Conservation (phyloP, 2,329 filamentous ascomycete species). For the Neofusicoccum ribis region DNA sequence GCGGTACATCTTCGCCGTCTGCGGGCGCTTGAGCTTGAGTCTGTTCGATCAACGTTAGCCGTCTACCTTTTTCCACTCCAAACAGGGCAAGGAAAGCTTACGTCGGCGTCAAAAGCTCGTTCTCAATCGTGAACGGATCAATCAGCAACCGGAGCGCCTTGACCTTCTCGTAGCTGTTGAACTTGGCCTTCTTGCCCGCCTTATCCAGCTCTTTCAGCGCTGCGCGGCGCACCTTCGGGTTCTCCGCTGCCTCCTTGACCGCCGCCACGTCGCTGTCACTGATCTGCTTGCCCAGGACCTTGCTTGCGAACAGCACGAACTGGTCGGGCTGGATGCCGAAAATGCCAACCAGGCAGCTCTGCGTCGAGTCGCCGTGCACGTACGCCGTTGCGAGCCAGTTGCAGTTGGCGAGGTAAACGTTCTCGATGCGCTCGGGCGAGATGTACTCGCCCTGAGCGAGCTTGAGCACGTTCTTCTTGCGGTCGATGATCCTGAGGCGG, state of each 20-base stretch:
- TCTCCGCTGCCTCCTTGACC: constrained; percentile 65
- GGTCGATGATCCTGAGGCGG: constrained; percentile 90
- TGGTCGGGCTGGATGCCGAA: constrained; percentile 84
- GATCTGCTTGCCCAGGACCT: constrained; percentile 70
- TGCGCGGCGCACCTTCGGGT: constrained; percentile 71
- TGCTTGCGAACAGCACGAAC: constrained; percentile 79
- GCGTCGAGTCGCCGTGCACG: constrained; percentile 84
- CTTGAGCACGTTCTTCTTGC: constrained; percentile 99
- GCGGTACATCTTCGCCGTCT: constrained; percentile 63
- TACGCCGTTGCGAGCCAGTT: constrained; percentile 78
- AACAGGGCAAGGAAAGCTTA: constrained; percentile 53
- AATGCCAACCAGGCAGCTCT: constrained; percentile 80
- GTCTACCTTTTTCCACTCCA: background rate
- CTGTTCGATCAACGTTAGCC: constrained; percentile 41
- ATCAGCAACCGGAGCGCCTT: constrained; percentile 71
- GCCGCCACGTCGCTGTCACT: constrained; percentile 64
- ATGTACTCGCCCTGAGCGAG: constrained; percentile 97
- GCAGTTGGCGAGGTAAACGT: constrained; percentile 82
- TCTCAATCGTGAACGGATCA: constrained; percentile 91
- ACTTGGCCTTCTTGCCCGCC: constrained; percentile 79
- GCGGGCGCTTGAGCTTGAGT: constrained; percentile 70
- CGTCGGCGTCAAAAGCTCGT: constrained; percentile 86
- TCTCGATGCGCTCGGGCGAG: constrained; percentile 94
- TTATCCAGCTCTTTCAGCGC: constrained; percentile 77
- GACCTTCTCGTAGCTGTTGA: constrained; percentile 88